These are phyloP conservation scores for Jamesozyma gamospora DNA, from an alignment of 805 yeast genomes.

Conservation along the genomic window DNA sequence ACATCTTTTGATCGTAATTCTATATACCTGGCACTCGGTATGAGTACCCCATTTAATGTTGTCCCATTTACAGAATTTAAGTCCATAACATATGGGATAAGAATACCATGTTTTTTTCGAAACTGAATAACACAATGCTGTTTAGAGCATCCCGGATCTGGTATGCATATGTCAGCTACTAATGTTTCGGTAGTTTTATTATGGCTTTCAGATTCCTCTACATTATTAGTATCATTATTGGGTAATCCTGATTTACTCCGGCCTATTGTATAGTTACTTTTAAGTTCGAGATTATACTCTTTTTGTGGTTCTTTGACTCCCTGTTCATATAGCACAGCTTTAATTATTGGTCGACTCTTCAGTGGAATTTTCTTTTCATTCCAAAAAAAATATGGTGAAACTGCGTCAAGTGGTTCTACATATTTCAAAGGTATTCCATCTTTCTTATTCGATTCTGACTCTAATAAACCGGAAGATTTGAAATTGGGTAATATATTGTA, in stretches of 20 bases:
- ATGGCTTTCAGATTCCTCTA: constrained; percentile 1
- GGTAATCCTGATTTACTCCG: constrained; percentile 17
- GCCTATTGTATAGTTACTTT: constrained; percentile 30
- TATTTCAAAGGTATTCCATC: constrained; percentile 32
- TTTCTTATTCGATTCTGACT: constrained; percentile 31
- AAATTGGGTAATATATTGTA: constrained; percentile 21
- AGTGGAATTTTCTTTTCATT: constrained; percentile 11
- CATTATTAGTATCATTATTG: neutral
- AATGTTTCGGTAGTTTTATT: constrained; percentile 14
- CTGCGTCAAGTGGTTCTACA: constrained; percentile 30
- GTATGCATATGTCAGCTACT: constrained; percentile 31
- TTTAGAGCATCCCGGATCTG: constrained; percentile 32
- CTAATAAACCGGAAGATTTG: constrained; percentile 35
- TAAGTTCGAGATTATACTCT: constrained; percentile 20
- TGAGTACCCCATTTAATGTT: constrained; percentile 30
- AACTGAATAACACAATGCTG: constrained; percentile 45
- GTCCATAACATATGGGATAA: constrained; percentile 36
- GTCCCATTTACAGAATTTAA: constrained; percentile 42
- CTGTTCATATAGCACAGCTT: constrained; percentile 25
- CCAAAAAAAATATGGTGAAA: constrained; percentile 18
- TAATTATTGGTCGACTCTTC: constrained; percentile 15
- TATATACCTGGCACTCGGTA: constrained; percentile 35
- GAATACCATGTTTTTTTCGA: constrained; percentile 16
- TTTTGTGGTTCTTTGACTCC: constrained; percentile 19
- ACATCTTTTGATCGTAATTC: constrained; percentile 35